Conservation (phyloP, 352 stramenopile species). For the Phytophthora foliorum region DNA sequence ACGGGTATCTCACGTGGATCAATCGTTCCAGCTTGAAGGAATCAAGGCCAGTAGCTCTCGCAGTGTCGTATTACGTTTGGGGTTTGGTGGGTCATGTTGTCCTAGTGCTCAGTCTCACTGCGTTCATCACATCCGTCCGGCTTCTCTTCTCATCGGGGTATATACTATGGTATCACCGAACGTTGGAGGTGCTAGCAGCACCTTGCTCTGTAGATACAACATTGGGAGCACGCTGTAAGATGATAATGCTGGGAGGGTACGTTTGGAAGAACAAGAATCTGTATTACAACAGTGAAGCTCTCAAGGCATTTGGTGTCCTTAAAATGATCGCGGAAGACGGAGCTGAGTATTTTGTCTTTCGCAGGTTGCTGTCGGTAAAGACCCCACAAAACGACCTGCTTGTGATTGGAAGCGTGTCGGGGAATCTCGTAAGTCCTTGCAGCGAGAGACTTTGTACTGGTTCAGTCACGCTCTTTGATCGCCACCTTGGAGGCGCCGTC, state of each 20-base stretch:
- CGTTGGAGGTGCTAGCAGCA: slow-evolving; percentile 2
- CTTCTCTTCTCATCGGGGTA: slow-evolving; percentile 1
- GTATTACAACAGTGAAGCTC: slow-evolving; percentile 17
- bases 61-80: slow-evolving; percentile 33
- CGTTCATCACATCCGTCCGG: slow-evolving; percentile 10
- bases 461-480: slow-evolving; percentile 8
- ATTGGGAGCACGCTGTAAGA: slow-evolving; percentile 16
- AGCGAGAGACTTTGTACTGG: neutral
- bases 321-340: slow-evolving; percentile 9
- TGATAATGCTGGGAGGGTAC: slow-evolving; percentile 17
- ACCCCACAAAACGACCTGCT: slow-evolving; percentile 7
- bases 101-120: slow-evolving; percentile 8
- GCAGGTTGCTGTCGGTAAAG: slow-evolving; percentile 10
- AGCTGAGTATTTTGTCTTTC: slow-evolving; percentile 19
- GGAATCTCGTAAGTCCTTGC: slow-evolving; percentile 3
- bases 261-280: slow-evolving; percentile 13
- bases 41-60: slow-evolving; percentile 9
- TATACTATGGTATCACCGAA: slow-evolving; percentile 1
- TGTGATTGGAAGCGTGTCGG: slow-evolving; percentile 15
- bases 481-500: slow-evolving; percentile 1
- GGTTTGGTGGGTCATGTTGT: slow-evolving; percentile 21
- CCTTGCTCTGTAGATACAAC: slow-evolving; percentile 19
- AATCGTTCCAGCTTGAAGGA: slow-evolving; percentile 16
- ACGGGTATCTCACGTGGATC: slow-evolving; percentile 17
- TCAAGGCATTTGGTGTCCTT: slow-evolving; percentile 23